Evolutionary conservation across 2,329 filamentous ascomycete genomes (phyloP).

Genomic region (Byssoonygena ceratinophila): DNA sequence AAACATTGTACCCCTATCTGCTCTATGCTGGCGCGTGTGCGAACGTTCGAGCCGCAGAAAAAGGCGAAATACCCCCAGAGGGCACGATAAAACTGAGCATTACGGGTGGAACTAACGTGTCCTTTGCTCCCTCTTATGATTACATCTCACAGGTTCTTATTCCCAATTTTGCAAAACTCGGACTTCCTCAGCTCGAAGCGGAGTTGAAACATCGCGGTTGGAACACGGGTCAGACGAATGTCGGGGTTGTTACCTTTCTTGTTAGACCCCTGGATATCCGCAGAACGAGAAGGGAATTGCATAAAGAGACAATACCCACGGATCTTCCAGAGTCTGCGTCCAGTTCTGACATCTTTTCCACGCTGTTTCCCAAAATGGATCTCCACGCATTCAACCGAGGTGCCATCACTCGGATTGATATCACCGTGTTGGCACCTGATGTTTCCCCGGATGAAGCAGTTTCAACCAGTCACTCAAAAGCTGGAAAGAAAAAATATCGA

Average conservation of each 20-base stretch:
- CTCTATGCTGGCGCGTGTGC: constrained; percentile 34
- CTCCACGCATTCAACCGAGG: constrained; percentile 24
- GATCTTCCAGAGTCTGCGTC: background rate
- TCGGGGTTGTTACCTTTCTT: constrained; percentile 43
- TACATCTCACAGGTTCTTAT: constrained; percentile 47
- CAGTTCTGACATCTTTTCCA: constrained; percentile 10
- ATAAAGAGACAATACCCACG: background rate
- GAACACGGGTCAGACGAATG: constrained; percentile 36
- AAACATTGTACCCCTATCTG: constrained; percentile 50
- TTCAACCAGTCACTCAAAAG: background rate
- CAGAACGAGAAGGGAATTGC: background rate
- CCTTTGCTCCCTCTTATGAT: constrained; percentile 45
- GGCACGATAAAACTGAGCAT: constrained; percentile 35
- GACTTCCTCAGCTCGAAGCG: constrained; percentile 39
- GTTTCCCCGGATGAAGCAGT: background rate
- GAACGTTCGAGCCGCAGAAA: constrained; percentile 1
- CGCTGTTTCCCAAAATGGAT: constrained; percentile 27
- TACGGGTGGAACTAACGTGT: constrained; percentile 50
- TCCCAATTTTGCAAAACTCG: constrained; percentile 43
- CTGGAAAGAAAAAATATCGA: background rate
- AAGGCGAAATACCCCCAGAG: constrained; percentile 4
- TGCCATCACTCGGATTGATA: constrained; percentile 27
- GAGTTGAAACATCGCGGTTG: constrained; percentile 44
- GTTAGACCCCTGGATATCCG: constrained; percentile 34
- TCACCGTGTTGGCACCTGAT: constrained; percentile 34